Evolutionary conservation across 306 rosid species (phyloP), one percentile per base, ranked within the genome.

Genomic region (Sicyos baderoa): DNA sequence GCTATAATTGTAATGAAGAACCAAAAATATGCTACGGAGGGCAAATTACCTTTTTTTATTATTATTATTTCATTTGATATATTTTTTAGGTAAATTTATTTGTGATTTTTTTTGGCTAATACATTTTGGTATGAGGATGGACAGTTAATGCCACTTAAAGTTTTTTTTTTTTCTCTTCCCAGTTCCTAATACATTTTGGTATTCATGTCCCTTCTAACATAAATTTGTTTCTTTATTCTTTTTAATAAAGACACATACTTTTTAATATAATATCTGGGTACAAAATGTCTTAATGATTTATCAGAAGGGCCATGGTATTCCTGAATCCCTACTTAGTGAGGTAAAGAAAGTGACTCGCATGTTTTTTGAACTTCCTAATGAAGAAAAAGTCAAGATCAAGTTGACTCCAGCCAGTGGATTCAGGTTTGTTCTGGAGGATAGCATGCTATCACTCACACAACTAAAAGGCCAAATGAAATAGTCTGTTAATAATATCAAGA

Each of bases 221-320:
- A 53, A 17, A 21, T 49, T 49, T 49, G 18, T 13, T 3, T 49
- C 53, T 49, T 1, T 45, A 10, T 45, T 45, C 4, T 45, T 14
- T 49, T 49, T 49, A 12, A 0, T 0, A 49, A 14, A 49, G 6
- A 49, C 11, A 32, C 50, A 21, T 37, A 35, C 6, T 14, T 32
- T 10, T 29, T 19, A 15, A 22, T 35, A 9, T 68, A 49, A 27
- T 4, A 29, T 77, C 73, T 71, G 23, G 58, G 19, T 12, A 25
- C 6, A 14, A 45, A 7, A 17, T 42, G 61, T 14, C 66, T 59
- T 59, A 18, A 40, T 76, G 78, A 40, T 70, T 77, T 59, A 76
- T 6, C 84, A 89, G 98, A 88, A 78, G 79, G 90, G 97, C 56
- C 98, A 90, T 52, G 94, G 94, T 44, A 72, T 93, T 75, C 84